A percentile compares a stretch with the other conserved stretches of the same genome.
Conservation (phyloP, 495 filamentous ascomycete species). For the Hypoxylon lenormandii region DNA sequence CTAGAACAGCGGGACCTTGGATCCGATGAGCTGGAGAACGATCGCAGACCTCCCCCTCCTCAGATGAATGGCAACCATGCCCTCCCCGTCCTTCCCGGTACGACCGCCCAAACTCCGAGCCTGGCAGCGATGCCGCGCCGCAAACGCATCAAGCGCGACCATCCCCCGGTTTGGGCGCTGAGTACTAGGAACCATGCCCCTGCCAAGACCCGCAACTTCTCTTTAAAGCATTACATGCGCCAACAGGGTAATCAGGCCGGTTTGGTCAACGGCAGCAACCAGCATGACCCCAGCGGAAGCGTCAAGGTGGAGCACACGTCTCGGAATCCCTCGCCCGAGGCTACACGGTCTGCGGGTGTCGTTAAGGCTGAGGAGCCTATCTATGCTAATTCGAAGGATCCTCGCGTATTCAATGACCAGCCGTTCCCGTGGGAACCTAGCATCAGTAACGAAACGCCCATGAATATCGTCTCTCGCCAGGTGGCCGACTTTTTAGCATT, state of each 20-base stretch:
- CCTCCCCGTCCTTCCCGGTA: conserved; percentile 41
- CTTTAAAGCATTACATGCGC: conserved; percentile 52
- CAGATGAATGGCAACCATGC: conserved; percentile 57
- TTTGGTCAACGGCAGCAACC: conserved; percentile 54
- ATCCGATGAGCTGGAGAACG: conserved; percentile 60
- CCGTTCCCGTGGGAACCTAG: conserved; percentile 76
- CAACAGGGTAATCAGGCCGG: conserved; percentile 40
- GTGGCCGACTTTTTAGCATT: conserved; percentile 81
- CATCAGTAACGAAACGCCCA: conserved; percentile 72
- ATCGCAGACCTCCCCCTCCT: conserved; percentile 56
- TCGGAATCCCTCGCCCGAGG: conserved; percentile 63
- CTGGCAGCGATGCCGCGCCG: conserved; percentile 51
- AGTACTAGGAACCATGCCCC: conserved; percentile 41
- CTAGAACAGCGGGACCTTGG: conserved; percentile 63
- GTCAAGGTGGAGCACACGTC: conserved; percentile 54
- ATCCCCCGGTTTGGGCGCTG: conserved; percentile 62
- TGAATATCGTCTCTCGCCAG: conserved; percentile 73
- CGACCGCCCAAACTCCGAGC: conserved; percentile 29
- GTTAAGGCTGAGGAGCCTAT: conserved; percentile 40
- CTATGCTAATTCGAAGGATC: conserved; percentile 19
- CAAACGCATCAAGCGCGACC: conserved; percentile 55
- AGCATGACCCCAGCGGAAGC: conserved; percentile 37
- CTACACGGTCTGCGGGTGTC: conserved; percentile 53
- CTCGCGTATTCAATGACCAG: conserved; percentile 41
- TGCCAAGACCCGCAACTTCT: conserved; percentile 53